Evolutionary conservation across 1,139 yeast species (phyloP).

Genomic region (Geotrichum reessii): DNA sequence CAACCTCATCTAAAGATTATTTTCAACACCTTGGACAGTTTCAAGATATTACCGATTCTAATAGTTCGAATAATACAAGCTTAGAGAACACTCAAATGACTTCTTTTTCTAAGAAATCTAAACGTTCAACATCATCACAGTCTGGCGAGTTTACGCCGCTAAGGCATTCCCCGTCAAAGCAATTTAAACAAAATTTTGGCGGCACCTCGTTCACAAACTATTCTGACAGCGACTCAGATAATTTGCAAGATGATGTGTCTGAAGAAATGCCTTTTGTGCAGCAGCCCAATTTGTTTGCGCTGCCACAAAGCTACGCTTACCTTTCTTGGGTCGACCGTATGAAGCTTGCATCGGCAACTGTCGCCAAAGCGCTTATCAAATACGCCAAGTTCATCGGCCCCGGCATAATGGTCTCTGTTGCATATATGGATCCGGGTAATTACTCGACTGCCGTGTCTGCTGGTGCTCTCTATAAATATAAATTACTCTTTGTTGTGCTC

Average conservation of each 20-base stretch:
- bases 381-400: constrained; percentile 67
- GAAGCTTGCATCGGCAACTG: constrained; percentile 45
- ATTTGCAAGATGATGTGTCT: constrained; percentile 35
- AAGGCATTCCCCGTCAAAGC: background rate
- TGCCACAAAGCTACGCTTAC: background rate
- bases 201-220: constrained; percentile 1
- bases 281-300: constrained; percentile 37
- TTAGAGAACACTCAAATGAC: background rate
- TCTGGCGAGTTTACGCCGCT: constrained; percentile 7
- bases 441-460: constrained; percentile 76
- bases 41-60: background rate
- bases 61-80: background rate
- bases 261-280: constrained; percentile 73
- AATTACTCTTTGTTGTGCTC: constrained; percentile 60
- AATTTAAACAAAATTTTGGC: constrained; percentile 1
- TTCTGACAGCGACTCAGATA: constrained; percentile 46
- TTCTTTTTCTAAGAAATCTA: background rate
- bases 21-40: background rate
- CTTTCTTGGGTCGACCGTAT: constrained; percentile 47
- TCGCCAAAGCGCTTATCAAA: constrained; percentile 48
- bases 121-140: background rate
- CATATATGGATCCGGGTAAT: constrained; percentile 84
- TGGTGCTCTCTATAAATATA: constrained; percentile 61
- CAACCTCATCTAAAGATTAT: background rate
- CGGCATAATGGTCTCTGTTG: constrained; percentile 69